Base-by-base conservation (phyloP, 805 yeast species). In the Pichia nanzhaoensis region DNA sequence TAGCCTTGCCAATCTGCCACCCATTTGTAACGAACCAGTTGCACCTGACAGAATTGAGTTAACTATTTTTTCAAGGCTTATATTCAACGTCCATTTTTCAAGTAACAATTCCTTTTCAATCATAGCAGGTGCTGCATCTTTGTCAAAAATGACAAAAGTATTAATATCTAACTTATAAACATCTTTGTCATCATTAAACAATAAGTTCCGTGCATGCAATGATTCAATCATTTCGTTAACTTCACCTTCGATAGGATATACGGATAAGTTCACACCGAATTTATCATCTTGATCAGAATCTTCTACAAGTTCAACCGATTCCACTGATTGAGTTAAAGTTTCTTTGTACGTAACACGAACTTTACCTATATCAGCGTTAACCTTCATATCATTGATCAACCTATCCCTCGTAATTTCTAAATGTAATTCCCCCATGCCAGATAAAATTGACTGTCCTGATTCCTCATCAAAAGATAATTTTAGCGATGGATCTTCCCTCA, bases 351-450 rank as follows among this genome's bases (percentile, higher is more conserved):
- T 84, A 5, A 93, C 96, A 68, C 80, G 86, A 18, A 93, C 86
- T 42, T 82, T 81, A 38, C 96, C 89, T 34, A 88, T 72, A 28
- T 80, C 81, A 1, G 86, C 84, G 45, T 82, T 79, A 3, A 95
- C 96, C 60, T 83, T 82, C 73, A 89, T 71, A 47, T 88, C 95
- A 36, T 75, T 76, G n/a, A 86, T 65, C 35, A 89, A 71, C 45
- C 97, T 71, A 55, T 87, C 93, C 39, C 72, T 73, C 1, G 93
- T 84, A 52, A 93, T 89, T 54, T 93, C 98, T 41, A 93, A 70
- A 65, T 93, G 99, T 39, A 93, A 70, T 58, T 93, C 98, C 34
- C 99, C 99, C 98, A 91, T 91, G 28, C 99, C 99, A 17, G 95
- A 81, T 27, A 93, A 64, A 22, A 90, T 75, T 2, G 90, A 81